Evolutionary conservation across 2,329 filamentous ascomycete species (phyloP), one percentile per base, ranked within the genome.

Genomic region (Chaetothyriales sp.): DNA sequence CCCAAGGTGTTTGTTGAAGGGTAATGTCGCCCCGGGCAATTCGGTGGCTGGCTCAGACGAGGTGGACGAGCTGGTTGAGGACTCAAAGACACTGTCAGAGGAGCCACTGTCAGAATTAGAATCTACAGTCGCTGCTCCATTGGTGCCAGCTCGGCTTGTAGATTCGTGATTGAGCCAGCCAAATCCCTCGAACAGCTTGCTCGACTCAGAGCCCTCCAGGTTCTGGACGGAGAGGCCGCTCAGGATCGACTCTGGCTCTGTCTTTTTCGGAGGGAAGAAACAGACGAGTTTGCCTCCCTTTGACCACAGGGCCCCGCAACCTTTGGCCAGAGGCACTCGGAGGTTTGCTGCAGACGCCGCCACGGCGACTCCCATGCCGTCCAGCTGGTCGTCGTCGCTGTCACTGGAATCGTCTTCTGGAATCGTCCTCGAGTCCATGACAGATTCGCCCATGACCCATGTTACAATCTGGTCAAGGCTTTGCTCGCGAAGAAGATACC

Each of bases 331-430:
- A 4, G 80, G 80, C 3, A 83, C 77, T 60, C 80, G 81, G 48
- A 78, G 73, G 62, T 80, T 80, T 68, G 79, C 64, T 68, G 79
- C 64, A 51, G 74, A 70, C 25, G 66, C 72, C 43, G 70, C 68
- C 61, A 68, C 55, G 15, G 67, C 65, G 50, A 71, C 63, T 62
- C 56, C 56, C 7, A 58, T 44, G 56, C 60, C 51, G 4, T 56
- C 55, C 25, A 59, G 39, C 44, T 62, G 61, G 52, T 70, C 67
- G 51, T 89, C 86, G 57, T 89, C 85, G 53, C 86, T 83, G 55
- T 87, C 83, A 60, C 85, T 93, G 2, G 87, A 95, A 57, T 86
- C 90, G 57, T 92, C 86, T 51, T 85, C 84, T 26, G 66, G 70
- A 54, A 73, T 69, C 49, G 71, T 57, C 54, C 68, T 65, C 57